Percentiles rank a stretch among this genome's conserved stretches.
Evolutionary conservation across 495 filamentous ascomycete species (phyloP).

Genomic region (Aspergillus wentii): DNA sequence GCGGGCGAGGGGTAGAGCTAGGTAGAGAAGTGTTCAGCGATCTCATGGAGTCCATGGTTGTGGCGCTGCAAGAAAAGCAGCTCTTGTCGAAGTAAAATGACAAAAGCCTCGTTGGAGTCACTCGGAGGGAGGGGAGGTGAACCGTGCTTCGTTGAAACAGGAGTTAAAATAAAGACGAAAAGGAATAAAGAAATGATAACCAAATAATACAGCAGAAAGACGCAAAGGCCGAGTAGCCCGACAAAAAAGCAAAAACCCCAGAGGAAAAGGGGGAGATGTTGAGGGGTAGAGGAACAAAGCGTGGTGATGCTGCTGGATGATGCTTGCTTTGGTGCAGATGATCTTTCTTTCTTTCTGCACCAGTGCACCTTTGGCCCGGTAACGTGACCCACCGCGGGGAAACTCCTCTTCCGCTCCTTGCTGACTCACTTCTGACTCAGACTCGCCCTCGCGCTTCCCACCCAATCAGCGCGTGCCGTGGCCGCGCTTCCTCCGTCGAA

Average conservation of each 20-base stretch:
- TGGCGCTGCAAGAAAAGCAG: slow-evolving; percentile 8
- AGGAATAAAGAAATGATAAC: too few relatives aligned
- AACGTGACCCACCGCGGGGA: slow-evolving; percentile 39
- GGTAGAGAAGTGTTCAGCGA: slow-evolving; percentile 67
- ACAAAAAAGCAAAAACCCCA: slow-evolving; percentile 2
- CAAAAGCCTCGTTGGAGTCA: slow-evolving; percentile 2
- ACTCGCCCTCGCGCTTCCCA: slow-evolving; percentile 8
- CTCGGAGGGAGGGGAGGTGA: slow-evolving; percentile 16
- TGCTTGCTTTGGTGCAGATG: slow-evolving; percentile 12
- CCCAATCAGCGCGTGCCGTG: slow-evolving; percentile 36
- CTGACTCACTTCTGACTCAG: slow-evolving; percentile 27
- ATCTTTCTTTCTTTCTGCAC: slow-evolving; percentile 20
- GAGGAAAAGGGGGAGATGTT: slow-evolving; percentile 1
- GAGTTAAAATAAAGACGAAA: too few relatives aligned
- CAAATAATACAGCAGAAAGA: too few relatives aligned
- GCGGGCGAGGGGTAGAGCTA: slow-evolving; percentile 44
- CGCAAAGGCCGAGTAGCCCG: too few relatives aligned
- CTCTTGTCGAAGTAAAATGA: too few relatives aligned
- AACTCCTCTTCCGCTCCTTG: slow-evolving; percentile 25
- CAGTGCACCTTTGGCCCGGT: slow-evolving; percentile 39
- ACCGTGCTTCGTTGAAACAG: slow-evolving; percentile 15
- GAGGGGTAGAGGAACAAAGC: slow-evolving; percentile 5
- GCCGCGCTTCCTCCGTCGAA: slow-evolving; percentile 25
- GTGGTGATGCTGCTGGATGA: slow-evolving; percentile 7
- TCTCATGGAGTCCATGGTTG: slow-evolving; percentile 67